Percentiles rank a stretch among this genome's conserved stretches.
These are phyloP conservation scores for Arthrinium phaeospermum DNA, from an alignment of 2,329 filamentous ascomycete species.

Conservation along the genomic window DNA sequence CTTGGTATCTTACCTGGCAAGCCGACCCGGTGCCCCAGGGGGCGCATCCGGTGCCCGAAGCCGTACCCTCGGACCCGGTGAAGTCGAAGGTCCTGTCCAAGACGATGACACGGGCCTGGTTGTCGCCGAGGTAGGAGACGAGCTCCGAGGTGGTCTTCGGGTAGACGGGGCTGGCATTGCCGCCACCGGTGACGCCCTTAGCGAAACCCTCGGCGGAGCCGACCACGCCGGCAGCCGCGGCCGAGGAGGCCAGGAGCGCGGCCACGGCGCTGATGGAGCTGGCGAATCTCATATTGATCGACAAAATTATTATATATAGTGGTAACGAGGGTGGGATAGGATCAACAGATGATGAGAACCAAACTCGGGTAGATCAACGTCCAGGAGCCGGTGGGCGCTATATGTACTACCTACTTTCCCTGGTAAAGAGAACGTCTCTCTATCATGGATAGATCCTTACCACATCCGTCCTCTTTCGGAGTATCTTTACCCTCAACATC, in stretches of 20 bases:
- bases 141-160: constrained; percentile 61
- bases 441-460: not conserved
- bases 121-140: constrained; percentile 62
- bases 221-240: constrained; percentile 38
- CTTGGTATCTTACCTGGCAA: constrained; percentile 49
- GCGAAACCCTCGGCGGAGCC: constrained; percentile 50
- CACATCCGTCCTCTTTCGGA: not conserved
- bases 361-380: not conserved
- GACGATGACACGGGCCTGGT: constrained; percentile 60
- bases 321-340: constrained; percentile 3
- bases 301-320: not conserved
- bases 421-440: not conserved
- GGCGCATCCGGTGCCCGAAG: constrained; percentile 59
- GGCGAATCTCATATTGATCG: constrained; percentile 23
- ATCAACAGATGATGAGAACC: not conserved
- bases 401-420: not conserved
- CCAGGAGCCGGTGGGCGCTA: not conserved
- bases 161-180: constrained; percentile 57
- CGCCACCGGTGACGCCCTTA: constrained; percentile 65
- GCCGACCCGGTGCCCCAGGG: constrained; percentile 58
- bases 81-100: constrained; percentile 63
- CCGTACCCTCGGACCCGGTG: constrained; percentile 58
- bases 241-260: constrained; percentile 20
- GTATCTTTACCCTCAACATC: not conserved
- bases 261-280: constrained; percentile 20